Base-by-base conservation (phyloP, 2,329 filamentous ascomycete genomes). In the Huntiella moniliformis region DNA sequence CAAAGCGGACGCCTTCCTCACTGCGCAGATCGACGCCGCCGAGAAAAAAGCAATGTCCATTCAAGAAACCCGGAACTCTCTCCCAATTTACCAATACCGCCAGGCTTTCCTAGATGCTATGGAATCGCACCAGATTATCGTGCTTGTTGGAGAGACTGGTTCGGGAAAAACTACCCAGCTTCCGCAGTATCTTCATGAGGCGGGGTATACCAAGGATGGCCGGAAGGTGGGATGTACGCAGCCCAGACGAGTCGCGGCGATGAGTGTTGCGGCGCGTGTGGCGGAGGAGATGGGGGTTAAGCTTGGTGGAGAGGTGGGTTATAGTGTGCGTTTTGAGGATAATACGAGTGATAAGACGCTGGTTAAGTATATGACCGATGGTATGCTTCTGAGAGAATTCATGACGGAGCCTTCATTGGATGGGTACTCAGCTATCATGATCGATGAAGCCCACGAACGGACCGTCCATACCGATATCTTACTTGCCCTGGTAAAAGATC, bases 361-460 rank as follows among this genome's bases (percentile, higher is more conserved):
- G 5, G 64, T 98, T 46, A 92, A 94, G 61, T 96, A 94, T 62
- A 88, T 93, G 82, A 98, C 91, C 0, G 91, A 98, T 56, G 91
- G 91, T 58, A 93, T 96, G 81, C 66, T 96, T 35, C 67, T 96
- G 28, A 73, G 86, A 57, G 85, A 94, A 58, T 82, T 95, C 52
- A 74, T 95, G 64, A 88, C 84, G 0, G 85, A 93, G 55, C 87
- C 88, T 0, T 78, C 88, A 53, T 66, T 96, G 4, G 73, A 76
- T 1, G 77, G 76, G 12, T 96, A 96, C 55, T 82, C 83, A 4
- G 83, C 79, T 10, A 63, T 98, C 51, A 95, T 98, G 79, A 88
- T 98, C 47, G 91, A 98, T 58, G 91, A 98, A 60, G 91, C 91
- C 0, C 91, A 98, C 71, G 91, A 98, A 59, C 72, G 91, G 53